A percentile compares a stretch with the other conserved stretches of the same genome.
These are phyloP conservation scores for Quercus variabilis DNA, from an alignment of 306 rosid genomes.

Conservation along the genomic window DNA sequence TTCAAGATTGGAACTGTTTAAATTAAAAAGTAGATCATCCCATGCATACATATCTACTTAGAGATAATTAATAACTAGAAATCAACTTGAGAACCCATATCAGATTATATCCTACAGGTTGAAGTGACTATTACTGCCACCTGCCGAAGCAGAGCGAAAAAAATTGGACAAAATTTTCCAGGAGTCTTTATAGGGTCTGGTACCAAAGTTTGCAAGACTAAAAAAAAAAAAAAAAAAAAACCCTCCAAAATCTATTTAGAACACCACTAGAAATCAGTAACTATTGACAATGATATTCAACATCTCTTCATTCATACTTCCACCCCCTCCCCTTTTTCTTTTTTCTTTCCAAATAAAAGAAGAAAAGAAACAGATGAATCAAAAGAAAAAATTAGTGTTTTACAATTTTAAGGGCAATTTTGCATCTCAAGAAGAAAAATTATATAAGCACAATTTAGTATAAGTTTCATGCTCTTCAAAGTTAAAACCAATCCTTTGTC, in stretches of 20 bases:
- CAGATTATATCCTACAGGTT: not conserved
- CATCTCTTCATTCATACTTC: not conserved
- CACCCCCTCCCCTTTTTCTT: not conserved
- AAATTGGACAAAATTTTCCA: not conserved
- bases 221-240: not conserved
- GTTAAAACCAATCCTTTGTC: not conserved
- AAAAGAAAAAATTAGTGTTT: not conserved
- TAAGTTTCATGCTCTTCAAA: not conserved
- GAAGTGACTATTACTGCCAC: slow-evolving; percentile 14
- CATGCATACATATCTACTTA: slow-evolving; percentile 9
- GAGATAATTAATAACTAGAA: slow-evolving; percentile 10
- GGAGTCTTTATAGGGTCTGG: not conserved
- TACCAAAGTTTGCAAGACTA: not conserved
- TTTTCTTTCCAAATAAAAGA: not conserved
- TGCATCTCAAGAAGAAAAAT: not conserved
- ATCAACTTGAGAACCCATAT: slow-evolving; percentile 3
- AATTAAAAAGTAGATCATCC: slow-evolving; percentile 5
- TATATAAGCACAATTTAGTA: not conserved
- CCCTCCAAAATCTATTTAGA: not conserved
- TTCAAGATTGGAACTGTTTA: slow-evolving; percentile 68
- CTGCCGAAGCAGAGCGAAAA: not conserved
- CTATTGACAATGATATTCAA: not conserved
- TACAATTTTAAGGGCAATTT: not conserved
- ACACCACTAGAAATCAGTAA: not conserved
- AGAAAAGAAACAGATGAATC: not conserved